Base-by-base conservation (phyloP, 2,329 filamentous ascomycete species). In the Pezicula radicicola region DNA sequence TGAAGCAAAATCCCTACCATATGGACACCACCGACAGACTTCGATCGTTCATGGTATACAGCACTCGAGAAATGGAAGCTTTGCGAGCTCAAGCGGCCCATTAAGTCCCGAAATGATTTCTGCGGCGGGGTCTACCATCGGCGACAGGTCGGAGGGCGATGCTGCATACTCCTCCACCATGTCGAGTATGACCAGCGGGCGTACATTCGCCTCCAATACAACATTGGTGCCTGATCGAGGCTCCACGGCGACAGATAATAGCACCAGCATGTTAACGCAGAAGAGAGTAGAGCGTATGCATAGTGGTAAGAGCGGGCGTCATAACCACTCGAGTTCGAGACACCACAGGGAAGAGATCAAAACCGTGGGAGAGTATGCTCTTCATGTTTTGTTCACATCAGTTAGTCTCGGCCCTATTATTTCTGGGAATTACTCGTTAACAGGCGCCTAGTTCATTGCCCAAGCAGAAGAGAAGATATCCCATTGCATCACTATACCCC, bases 11-110 rank as follows among this genome's bases (percentile, higher is more conserved):
- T 70, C 60, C 71, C 41, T 85, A 97, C 42, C 42, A 16, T 45
- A 45, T 45, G 42, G 42, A 45, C 76, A 99, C 70, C 91, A 97
- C 72, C 87, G 94, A 50, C 91, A 99, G 74, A 96, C 93, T 1
- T 97, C 93, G 46, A 97, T 97, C 62, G 92, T 97, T 52, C 90
- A 97, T 83, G 93, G 94, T 64, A 86, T 96, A 60, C 92, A 96
- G 69, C 94, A 99, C 71, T 88, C 81, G 63, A 79, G 93, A 72
- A 96, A 95, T 79, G 88, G 91, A 62, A 97, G 92, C 73, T 84
- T 88, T 65, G 84, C 85, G 58, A 91, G 89, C 67, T 84, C 87
- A 35, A 87, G 87, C 27, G 96, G 89, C 69, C 93, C 93, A 53
- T 77, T 97, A 63, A 96, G 90, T 70, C 90, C 91, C 50, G 88